Base-by-base conservation (phyloP, 352 stramenopile genomes). In the Globisporangium canariense region DNA sequence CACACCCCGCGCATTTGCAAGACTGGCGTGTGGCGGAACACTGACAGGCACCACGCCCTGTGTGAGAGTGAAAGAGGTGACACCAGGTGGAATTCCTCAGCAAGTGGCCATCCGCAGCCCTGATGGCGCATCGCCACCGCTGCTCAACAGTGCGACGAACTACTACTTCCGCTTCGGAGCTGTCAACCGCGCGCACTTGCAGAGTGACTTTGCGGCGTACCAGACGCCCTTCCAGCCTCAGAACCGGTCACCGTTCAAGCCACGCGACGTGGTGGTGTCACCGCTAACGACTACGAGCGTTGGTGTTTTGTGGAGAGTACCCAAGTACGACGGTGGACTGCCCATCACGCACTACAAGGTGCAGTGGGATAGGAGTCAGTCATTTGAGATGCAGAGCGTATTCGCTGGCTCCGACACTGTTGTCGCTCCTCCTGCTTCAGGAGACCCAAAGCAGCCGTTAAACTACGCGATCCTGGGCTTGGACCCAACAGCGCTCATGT, bases 331-430 rank as follows among this genome's bases (percentile, higher is more conserved):
- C 58, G 90, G 93, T 13, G 95, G 93, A 0, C 65, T 83, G n/a
- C 51, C 45, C 6, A 70, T 98, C 16, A 78, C 83, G n/a, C 81
- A 96, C 57, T 99, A 98, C 77, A 90, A 88, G 30, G 69, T 99
- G 8, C 88, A 98, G 71, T 98, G 94, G 93, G 94, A 98, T 58
- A 78, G 85, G 20, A 92, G 84, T 45, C 67, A 77, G 10, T 78
- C 72, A 36, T 98, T 98, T 69, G 81, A 94, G 38, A 71, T 82
- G 57, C 77, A 90, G 64, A 89, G 75, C 30, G 74, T 89, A 25
- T 88, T 81, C 25, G 61, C 82, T 2, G 84, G 79, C 2, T 86
- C 76, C 0, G 74, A 77, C 3, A 62, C 78, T 3, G 66, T 93
- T 46, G 49, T 67, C 38, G 60, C 68, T 0, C 20, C 25, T 1